Evolutionary conservation across 1,139 yeast species (phyloP).

Genomic region (Yamadazyma friedrichii): DNA sequence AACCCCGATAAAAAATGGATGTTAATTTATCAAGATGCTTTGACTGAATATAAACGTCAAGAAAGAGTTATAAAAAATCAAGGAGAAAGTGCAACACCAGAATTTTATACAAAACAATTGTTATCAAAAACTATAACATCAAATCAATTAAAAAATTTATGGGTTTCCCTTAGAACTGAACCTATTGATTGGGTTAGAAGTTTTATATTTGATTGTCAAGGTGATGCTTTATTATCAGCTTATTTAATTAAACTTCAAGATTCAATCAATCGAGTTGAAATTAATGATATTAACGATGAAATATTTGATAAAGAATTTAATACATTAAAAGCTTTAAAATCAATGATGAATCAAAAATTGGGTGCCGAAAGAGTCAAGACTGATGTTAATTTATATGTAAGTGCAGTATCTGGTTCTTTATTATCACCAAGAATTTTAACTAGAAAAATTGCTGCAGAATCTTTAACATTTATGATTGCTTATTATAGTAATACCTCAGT

Average conservation of each 20-base stretch:
- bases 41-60: conserved; percentile 68
- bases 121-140: conserved; percentile 68
- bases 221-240: conserved; percentile 72
- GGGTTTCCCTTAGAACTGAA: conserved; percentile 91
- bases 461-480: conserved; percentile 51
- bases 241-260: conserved; percentile 41
- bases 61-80: conserved; percentile 32
- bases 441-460: conserved; percentile 78
- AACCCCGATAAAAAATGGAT: conserved; percentile 85
- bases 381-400: conserved; percentile 40
- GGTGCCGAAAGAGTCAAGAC: conserved; percentile 44
- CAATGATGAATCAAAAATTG: conserved; percentile 48
- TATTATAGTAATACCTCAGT: conserved; percentile 33
- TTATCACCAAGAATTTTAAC: conserved; percentile 67
- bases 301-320: conserved; percentile 49
- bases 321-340: conserved; percentile 45
- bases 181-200: conserved; percentile 87
- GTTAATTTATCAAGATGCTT: conserved; percentile 83
- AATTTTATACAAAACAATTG: conserved; percentile 72
- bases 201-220: conserved; percentile 76
- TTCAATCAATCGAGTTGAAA: conserved; percentile 32
- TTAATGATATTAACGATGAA: conserved; percentile 40
- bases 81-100: conserved; percentile 57
- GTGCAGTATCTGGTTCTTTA: conserved; percentile 45
- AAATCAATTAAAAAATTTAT: conserved; percentile 74